phyloP scores from a whole-genome alignment of 805 yeast genomes.

The Tetrapisispora iriomotensis region DNA sequence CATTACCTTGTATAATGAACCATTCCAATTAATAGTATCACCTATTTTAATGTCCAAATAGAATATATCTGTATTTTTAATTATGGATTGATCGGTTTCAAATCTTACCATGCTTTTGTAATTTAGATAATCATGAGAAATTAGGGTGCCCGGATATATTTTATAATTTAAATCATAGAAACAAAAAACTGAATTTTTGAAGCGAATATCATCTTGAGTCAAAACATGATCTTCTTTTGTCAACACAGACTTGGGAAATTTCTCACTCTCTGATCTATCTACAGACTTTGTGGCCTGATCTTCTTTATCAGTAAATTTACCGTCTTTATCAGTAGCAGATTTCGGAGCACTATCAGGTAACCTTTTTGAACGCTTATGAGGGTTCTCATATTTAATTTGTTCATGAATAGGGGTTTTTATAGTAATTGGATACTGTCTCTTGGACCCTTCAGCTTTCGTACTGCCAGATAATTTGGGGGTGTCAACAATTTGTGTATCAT shows the following conservation, averaged over 20 bases:
- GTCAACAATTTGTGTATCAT: background rate
- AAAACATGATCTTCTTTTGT: background rate
- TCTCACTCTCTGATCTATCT: background rate
- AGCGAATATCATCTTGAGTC: constrained; percentile 18
- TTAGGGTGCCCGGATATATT: constrained; percentile 41
- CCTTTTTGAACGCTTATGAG: too few species aligned
- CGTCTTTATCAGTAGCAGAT: too few species aligned
- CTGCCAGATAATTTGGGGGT: background rate
- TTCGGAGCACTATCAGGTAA: too few species aligned
- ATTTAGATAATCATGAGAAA: constrained; percentile 14
- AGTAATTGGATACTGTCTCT: too few species aligned
- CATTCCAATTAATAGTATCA: constrained; percentile 36
- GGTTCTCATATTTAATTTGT: too few species aligned
- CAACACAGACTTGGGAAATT: background rate
- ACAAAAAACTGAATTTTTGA: constrained; percentile 43
- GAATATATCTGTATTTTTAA: constrained; percentile 29
- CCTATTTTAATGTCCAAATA: constrained; percentile 48
- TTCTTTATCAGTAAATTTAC: too few species aligned
- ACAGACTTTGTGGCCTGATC: too few species aligned
- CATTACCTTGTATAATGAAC: constrained; percentile 33
- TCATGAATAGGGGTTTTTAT: too few species aligned
- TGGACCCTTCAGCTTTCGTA: too few species aligned
- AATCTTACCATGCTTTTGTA: constrained; percentile 14
- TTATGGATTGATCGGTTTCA: constrained; percentile 13
- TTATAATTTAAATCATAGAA: constrained; percentile 34